Conservation (phyloP, 352 stramenopile genomes). For the Pythium phragmiticola region DNA sequence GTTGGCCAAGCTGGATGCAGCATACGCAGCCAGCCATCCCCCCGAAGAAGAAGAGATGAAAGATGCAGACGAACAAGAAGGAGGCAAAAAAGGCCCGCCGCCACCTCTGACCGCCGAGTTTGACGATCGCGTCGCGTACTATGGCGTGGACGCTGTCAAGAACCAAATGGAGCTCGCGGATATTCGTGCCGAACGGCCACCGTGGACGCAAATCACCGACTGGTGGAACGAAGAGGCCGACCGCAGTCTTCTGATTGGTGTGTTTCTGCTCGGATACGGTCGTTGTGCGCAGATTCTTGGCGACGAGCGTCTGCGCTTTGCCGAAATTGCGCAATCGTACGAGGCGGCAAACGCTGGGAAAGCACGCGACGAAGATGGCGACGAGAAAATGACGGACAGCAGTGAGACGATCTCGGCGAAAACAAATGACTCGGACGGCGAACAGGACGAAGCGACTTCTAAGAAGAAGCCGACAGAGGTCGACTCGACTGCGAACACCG, state of each 20-base stretch:
- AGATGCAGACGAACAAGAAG: slow-evolving; percentile 21
- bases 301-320: slow-evolving; percentile 74
- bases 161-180: slow-evolving; percentile 62
- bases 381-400: slow-evolving; percentile 29
- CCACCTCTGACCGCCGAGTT: slow-evolving; percentile 47
- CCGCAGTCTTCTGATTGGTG: slow-evolving; percentile 72
- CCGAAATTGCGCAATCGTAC: slow-evolving; percentile 54
- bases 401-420: slow-evolving; percentile 4
- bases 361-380: slow-evolving; percentile 38
- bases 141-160: slow-evolving; percentile 68
- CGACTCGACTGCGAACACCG: slow-evolving; percentile 12
- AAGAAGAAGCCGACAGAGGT: slow-evolving; percentile 5
- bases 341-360: slow-evolving; percentile 33
- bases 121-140: slow-evolving; percentile 68
- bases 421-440: slow-evolving; percentile 12
- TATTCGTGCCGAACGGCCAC: slow-evolving; percentile 60
- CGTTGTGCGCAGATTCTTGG: slow-evolving; percentile 80
- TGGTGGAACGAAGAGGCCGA: slow-evolving; percentile 87
- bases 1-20: slow-evolving; percentile 58
- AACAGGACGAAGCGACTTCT: slow-evolving; percentile 26
- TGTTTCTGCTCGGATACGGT: slow-evolving; percentile 86
- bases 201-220: slow-evolving; percentile 79
- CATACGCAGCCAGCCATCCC: slow-evolving; percentile 32
- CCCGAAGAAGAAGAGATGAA: slow-evolving; percentile 19
- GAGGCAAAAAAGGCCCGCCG: slow-evolving; percentile 21